Conservation (phyloP, 1,139 yeast genomes). For the Candida mesenterica region DNA sequence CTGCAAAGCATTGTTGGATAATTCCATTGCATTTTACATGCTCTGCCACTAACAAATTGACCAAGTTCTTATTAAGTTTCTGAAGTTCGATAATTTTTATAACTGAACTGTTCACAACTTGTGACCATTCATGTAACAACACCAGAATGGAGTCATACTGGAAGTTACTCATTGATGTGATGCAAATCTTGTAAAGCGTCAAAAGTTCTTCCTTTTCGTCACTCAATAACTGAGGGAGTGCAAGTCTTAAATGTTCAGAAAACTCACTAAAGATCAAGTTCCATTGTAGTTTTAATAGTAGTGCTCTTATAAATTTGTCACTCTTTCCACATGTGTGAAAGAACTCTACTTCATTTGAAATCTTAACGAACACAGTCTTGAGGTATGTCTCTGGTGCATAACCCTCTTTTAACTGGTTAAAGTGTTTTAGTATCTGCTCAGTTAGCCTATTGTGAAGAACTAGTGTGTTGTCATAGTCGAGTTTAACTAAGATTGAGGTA, state of each 20-base stretch:
- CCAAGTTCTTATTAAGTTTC: constrained; percentile 5
- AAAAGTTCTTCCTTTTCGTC: constrained; percentile 1
- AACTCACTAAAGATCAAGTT: constrained; percentile 29
- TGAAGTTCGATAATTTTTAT: constrained; percentile 4
- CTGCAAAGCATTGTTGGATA: constrained; percentile 7
- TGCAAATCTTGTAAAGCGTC: constrained; percentile 12
- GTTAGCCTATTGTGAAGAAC: constrained; percentile 19
- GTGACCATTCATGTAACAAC: constrained; percentile 15
- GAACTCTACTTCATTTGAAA: constrained; percentile 15
- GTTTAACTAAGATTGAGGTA: constrained; percentile 21
- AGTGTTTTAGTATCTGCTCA: constrained; percentile 18
- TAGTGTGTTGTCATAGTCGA: constrained; percentile 20
- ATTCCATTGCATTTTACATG: constrained; percentile 9
- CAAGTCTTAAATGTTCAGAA: constrained; percentile 13
- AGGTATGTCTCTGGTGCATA: constrained; percentile 21
- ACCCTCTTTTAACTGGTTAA: constrained; percentile 17
- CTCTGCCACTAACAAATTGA: constrained; percentile 6
- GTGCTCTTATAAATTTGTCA: constrained; percentile 18
- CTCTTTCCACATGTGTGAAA: constrained; percentile 24
- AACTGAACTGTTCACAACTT: constrained; percentile 9
- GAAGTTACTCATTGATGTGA: constrained; percentile 10
- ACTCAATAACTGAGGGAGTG: constrained; percentile 6
- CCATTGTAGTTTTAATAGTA: constrained; percentile 31
- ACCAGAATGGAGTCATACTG: constrained; percentile 13
- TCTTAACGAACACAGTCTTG: constrained; percentile 12